phyloP scores from a whole-genome alignment of 176 grass and related monocot genomes.

The Alopecurus myosuroides region DNA sequence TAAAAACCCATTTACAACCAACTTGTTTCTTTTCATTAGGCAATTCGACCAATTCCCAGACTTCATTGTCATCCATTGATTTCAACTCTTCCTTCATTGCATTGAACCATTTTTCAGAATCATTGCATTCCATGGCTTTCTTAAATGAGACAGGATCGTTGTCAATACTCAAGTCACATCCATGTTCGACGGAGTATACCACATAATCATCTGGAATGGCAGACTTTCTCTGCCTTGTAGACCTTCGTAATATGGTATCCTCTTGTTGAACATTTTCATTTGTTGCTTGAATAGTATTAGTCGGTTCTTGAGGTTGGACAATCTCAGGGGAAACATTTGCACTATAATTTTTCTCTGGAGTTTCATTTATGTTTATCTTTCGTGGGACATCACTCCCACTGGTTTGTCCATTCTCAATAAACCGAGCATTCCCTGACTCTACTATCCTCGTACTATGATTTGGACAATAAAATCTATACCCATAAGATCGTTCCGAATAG shows the following conservation, averaged over 20 bases:
- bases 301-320: neutral
- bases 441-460: neutral
- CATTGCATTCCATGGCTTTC: too few relatives aligned
- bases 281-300: neutral
- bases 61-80: too few relatives aligned
- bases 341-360: neutral
- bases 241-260: neutral
- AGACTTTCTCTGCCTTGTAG: neutral
- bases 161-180: too few relatives aligned
- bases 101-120: too few relatives aligned
- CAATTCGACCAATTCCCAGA: too few relatives aligned
- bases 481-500: neutral
- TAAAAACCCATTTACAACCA: too few relatives aligned
- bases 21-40: too few relatives aligned
- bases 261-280: neutral
- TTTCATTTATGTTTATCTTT: neutral
- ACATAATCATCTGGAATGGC: too few relatives aligned
- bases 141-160: too few relatives aligned
- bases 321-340: too few relatives aligned
- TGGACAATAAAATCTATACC: neutral
- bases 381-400: neutral
- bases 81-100: too few relatives aligned
- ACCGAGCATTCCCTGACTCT: neutral
- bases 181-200: too few relatives aligned
- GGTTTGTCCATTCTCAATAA: neutral